Evolutionary conservation across 345 rosid genomes (phyloP), one percentile per base, ranked within the genome.

Genomic region (Gossypium australe): DNA sequence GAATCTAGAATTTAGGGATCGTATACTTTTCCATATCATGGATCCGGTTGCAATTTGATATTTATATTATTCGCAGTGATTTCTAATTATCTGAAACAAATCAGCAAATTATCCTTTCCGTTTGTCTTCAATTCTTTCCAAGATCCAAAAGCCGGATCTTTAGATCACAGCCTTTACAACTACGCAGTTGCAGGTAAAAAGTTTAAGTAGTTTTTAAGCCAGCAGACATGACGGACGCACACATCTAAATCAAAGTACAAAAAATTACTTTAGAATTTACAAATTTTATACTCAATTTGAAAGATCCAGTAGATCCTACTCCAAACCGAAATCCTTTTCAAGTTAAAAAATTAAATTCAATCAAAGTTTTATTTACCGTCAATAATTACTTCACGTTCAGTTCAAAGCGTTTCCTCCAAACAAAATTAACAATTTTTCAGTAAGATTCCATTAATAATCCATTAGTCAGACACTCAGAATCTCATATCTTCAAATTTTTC

Each of bases 291-390:
- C 13, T 57, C 3, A 53, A 70, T 11, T 12, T 12, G 48, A 38
- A 29, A 53, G 74, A 70, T 70, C 62, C 29, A 34, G 61, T 11
- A 70, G 61, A 70, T 70, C 74, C 74, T 55, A 48, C 58, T 47
- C 56, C 48, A 44, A 61, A 47, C 67, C 3, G 49, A 13, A 27
- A 38, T 11, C 20, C 1, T 20, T 18, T 27, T 29, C 2, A 64
- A 7, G 8, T 14, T 3, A 16, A 75, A 34, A 9, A 51, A 5
- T 34, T 2, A 20, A 20, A 27, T 43, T 17, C 29, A 61, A 55
- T 20, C 11, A 20, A 67, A 52, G n/a, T 11, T 11, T 43, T 22
- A 53, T 9, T 11, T 25, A 63, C n/a, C 12, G 22, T 13, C 20
- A 64, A 73, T 49, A 52, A 29, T 63, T 53, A 4, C 6, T 11